Evolutionary conservation across 2,329 filamentous ascomycete species (phyloP).

Genomic region (Coleophoma crateriformis): DNA sequence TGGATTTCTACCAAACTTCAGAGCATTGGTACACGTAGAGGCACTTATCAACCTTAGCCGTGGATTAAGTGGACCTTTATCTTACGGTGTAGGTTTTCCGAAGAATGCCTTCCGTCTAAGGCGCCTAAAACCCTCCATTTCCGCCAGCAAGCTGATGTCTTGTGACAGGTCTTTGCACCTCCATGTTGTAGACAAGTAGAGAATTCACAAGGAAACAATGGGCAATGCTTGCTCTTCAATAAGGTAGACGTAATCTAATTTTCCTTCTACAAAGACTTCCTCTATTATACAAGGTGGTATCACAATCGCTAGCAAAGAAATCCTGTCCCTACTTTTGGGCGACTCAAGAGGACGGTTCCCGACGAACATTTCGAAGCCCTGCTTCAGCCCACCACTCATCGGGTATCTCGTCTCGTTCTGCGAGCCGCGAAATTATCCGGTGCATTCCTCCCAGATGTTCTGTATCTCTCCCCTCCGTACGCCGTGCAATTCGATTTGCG

Average conservation of each 20-base stretch:
- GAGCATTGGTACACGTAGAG: background rate
- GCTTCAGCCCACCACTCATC: slow-evolving; percentile 77
- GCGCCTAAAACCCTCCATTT: too few species aligned
- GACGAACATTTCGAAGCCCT: slow-evolving; percentile 54
- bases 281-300: slow-evolving; percentile 17
- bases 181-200: too few species aligned
- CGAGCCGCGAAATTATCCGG: slow-evolving; percentile 64
- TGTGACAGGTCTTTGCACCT: too few species aligned
- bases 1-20: background rate
- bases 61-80: background rate
- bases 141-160: too few species aligned
- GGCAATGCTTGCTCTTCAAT: too few species aligned
- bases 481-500: slow-evolving; percentile 27
- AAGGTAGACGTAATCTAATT: too few species aligned
- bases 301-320: slow-evolving; percentile 8
- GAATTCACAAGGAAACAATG: too few species aligned
- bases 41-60: background rate
- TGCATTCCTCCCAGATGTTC: slow-evolving; percentile 58
- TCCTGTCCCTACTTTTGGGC: background rate
- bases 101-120: too few species aligned
- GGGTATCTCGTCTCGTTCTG: slow-evolving; percentile 67
- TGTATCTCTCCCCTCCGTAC: slow-evolving; percentile 19
- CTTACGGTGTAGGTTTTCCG: too few species aligned
- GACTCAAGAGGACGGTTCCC: slow-evolving; percentile 26
- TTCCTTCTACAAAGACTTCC: background rate